Base-by-base conservation (phyloP, 2,329 filamentous ascomycete species). In the Apiospora phragmitis region DNA sequence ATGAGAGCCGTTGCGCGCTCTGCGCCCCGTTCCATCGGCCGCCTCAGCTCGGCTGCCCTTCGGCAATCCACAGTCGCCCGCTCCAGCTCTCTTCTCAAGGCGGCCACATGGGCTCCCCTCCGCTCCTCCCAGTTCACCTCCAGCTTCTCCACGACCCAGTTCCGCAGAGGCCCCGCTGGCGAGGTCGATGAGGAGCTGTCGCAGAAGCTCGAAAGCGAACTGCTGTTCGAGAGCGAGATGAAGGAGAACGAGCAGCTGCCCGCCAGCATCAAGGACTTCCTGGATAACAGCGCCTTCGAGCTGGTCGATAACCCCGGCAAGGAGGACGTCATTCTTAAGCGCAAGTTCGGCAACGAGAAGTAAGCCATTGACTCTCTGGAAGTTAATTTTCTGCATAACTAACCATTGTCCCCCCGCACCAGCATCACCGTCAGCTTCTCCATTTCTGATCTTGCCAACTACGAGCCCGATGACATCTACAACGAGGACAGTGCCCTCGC, bases 331-430 rank as follows among this genome's bases (percentile, higher is more conserved):
- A 87, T 92, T 78, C 88, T 99, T 75, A 92, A 90, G 72, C 92
- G 95, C 79, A 92, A 89, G 74, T 95, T 93, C 79, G 93, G 93
- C 77, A 91, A 97, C 73, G 96, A 99, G 86, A 94, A 92, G 94
- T 96, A 83, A 83, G 91, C 82, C 4, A 11, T 68, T 55, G 11
- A 32, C 69, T 67, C 29, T 29, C 65, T 11, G 68, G 85, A 82
- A 76, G 85, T 85, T 32, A 51, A 38, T 69, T 41, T 67, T 68
- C 67, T 24, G n/a, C 42, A 32, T 43, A 69, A 67, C 78, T 76
- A 75, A 78, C 71, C 70, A 49, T 51, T 59, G 14, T 69, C 32
- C 66, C 66, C 59, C 45, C 2, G 18, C 26, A 68, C 32, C 72
- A 92, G 90, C 77, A 93, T 95, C 84, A 92, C 91, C 73, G 89